A percentile compares a stretch with the other conserved stretches of the same genome.
Conservation (phyloP, 1,284 basidiomycete species). For the Polyporus tsugae region DNA sequence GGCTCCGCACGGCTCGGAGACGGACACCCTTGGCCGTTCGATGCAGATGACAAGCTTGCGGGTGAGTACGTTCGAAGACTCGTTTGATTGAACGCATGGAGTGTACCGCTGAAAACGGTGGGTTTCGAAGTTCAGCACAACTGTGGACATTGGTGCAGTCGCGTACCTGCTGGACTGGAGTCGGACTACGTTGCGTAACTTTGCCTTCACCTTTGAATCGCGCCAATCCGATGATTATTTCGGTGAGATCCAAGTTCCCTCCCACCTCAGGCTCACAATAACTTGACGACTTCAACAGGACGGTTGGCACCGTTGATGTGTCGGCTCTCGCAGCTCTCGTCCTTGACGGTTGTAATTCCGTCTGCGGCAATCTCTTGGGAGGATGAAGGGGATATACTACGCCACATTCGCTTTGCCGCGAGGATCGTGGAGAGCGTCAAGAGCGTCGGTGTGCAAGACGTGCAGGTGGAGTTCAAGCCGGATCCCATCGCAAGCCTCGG, state of each 20-base stretch:
- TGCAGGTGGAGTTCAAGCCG: background rate
- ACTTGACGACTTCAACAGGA: background rate
- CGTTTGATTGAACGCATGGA: background rate
- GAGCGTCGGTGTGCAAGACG: background rate
- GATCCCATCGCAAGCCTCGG: slow-evolving; percentile 1
- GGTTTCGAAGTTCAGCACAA: background rate
- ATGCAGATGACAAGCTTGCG: background rate
- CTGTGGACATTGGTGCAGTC: background rate
- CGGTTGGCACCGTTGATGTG: background rate
- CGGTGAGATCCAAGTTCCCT: background rate
- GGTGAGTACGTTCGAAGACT: background rate
- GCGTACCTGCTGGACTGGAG: background rate
- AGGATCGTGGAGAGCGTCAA: background rate
- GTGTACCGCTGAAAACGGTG: background rate
- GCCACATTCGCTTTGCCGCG: background rate
- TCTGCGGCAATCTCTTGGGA: background rate
- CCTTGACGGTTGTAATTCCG: background rate
- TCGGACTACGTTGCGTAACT: background rate
- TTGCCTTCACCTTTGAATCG: background rate
- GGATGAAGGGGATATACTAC: background rate
- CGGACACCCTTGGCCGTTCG: background rate
- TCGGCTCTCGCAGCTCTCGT: background rate
- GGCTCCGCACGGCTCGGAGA: background rate
- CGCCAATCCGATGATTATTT: background rate
- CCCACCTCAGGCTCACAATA: background rate